Base-by-base conservation (phyloP, 1,139 yeast genomes). In the Arxiozyma slooffiae region DNA sequence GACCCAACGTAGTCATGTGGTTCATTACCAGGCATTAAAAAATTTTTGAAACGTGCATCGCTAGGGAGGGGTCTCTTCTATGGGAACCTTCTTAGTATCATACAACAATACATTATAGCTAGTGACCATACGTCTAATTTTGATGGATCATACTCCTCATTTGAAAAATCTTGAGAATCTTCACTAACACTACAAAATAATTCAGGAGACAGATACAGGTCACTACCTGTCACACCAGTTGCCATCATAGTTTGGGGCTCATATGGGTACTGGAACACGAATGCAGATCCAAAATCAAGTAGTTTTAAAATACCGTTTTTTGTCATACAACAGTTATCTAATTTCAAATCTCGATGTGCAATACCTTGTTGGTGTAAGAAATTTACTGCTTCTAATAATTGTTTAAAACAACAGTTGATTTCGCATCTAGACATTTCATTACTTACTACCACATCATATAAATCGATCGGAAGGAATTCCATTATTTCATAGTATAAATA, bases 161-260 rank as follows among this genome's bases (percentile, higher is more conserved):
- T n/a, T 8, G 44, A 24, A 34, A 41, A 41, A 18, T 34, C 26
- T 4, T 30, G 36, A 7, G 36, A 30, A n/a, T 30, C 14, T 50
- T 79, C 76, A 50, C 77, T 76, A 22, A 24, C 39, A 39, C 76
- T 77, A 9, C 70, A 63, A 58, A 94, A 75, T 21, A 90, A 96
- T 67, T 92, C 98, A 0, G 98, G 98, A 0, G 98, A 97, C 63
- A 92, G 76, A 63, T 92, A 92, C 1, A 98, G 98, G 68, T 92
- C 98, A 4, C 96, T 86, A 3, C 98, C 98, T 50, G 92, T 96
- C 55, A 92, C 85, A 6, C 98, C 98, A 57, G 83, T 88, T 46
- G 96, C 89, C 58, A 79, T 76, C 47, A 86, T 88, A 48, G 87
- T 75, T 46, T 78, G 79, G 47, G 79, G 80, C 60, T 88, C 94